A percentile compares a stretch with the other conserved stretches of the same genome.
Evolutionary conservation across 805 yeast genomes (phyloP).

Genomic region (Metschnikowia shivogae): DNA sequence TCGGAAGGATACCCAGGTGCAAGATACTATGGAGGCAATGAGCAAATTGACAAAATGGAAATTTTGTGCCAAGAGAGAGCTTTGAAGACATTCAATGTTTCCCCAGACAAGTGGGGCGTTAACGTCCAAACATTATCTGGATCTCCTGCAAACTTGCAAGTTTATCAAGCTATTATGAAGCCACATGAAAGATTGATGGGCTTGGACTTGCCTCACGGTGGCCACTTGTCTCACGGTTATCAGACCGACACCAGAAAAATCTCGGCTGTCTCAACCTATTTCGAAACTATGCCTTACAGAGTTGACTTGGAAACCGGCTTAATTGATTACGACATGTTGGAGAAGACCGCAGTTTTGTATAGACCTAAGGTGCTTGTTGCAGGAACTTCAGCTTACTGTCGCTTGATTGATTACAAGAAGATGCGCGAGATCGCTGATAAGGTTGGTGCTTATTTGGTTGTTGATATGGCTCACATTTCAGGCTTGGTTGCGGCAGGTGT

Average conservation of each 20-base stretch:
- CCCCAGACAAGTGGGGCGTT: constrained; percentile 91
- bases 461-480: constrained; percentile 98
- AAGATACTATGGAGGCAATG: constrained; percentile 98
- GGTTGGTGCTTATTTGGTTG: constrained; percentile 93
- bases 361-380: constrained; percentile 97
- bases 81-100: constrained; percentile 76
- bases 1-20: constrained; percentile 99
- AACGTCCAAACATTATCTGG: constrained; percentile 96
- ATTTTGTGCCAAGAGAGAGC: constrained; percentile 92
- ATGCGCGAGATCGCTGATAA: constrained; percentile 95
- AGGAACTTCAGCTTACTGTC: constrained; percentile 97
- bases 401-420: constrained; percentile 93
- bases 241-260: constrained; percentile 92
- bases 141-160: constrained; percentile 96
- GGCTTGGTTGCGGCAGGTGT: constrained; percentile 96
- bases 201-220: constrained; percentile 96
- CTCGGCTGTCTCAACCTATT: constrained; percentile 92
- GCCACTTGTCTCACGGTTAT: constrained; percentile 97
- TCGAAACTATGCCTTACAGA: constrained; percentile 98
- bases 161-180: constrained; percentile 90
- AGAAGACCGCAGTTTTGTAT: constrained; percentile 82
- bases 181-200: constrained; percentile 98
- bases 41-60: constrained; percentile 93
- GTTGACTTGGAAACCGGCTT: constrained; percentile 87
- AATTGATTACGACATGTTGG: constrained; percentile 94